These are phyloP conservation scores for Dryas octopetala DNA, from an alignment of 306 rosid genomes.

Conservation along the genomic window DNA sequence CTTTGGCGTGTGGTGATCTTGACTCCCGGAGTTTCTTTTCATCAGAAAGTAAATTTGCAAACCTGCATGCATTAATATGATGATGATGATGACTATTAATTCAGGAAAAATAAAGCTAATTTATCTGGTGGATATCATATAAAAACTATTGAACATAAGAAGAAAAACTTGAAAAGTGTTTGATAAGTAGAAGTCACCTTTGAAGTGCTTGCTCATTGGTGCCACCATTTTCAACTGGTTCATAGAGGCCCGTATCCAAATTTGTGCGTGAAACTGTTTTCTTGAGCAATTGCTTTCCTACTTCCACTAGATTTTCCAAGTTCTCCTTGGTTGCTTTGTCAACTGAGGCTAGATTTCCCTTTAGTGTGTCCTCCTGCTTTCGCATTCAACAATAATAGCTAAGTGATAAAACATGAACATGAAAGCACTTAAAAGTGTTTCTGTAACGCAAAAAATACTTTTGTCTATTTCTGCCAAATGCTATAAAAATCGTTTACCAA, in stretches of 20 bases:
- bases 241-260: constrained; percentile 43
- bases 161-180: neutral
- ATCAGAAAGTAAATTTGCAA: constrained; percentile 41
- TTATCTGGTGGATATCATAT: no score
- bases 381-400: neutral
- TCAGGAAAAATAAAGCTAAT: neutral
- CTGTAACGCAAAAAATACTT: neutral
- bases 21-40: constrained; percentile 35
- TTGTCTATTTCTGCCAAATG: no score
- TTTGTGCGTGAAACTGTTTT: constrained; percentile 35
- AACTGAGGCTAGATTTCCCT: constrained; percentile 34
- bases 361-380: constrained; percentile 35
- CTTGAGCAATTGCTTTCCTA: constrained; percentile 35
- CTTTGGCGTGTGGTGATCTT: neutral
- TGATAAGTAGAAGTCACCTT: constrained; percentile 29
- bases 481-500: neutral
- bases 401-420: neutral
- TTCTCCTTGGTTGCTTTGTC: constrained; percentile 44
- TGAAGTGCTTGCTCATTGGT: constrained; percentile 45
- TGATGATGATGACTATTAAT: neutral
- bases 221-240: constrained; percentile 38
- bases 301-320: constrained; percentile 39
- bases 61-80: constrained; percentile 31
- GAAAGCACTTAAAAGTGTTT: neutral
- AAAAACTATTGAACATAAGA: no score